Evolutionary conservation across 352 stramenopile species (phyloP).

Genomic region (Peronosclerospora sorghi): DNA sequence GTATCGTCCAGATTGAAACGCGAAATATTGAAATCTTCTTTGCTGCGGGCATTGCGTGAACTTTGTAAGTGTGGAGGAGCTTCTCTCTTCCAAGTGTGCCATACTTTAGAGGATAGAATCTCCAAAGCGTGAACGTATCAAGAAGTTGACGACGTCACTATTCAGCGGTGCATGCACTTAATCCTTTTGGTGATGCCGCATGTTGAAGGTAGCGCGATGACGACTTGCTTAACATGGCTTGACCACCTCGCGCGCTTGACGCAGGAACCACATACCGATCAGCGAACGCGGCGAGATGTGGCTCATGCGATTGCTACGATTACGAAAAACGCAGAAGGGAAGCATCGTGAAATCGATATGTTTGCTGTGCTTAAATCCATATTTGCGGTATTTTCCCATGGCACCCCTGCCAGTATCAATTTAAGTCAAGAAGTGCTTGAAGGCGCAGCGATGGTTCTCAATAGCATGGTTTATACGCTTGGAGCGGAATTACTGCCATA

Average conservation of each 20-base stretch:
- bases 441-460: constrained; percentile 46
- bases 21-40: constrained; percentile 41
- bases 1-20: constrained; percentile 42
- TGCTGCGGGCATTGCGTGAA: constrained; percentile 25
- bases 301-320: constrained; percentile 38
- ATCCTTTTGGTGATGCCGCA: constrained; percentile 28
- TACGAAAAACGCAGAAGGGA: constrained; percentile 23
- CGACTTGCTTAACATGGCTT: constrained; percentile 37
- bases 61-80: constrained; percentile 28
- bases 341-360: constrained; percentile 30
- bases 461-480: constrained; percentile 31
- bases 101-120: constrained; percentile 24
- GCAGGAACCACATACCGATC: constrained; percentile 11
- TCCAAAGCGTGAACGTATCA: constrained; percentile 23
- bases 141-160: constrained; percentile 15
- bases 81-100: constrained; percentile 26
- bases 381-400: constrained; percentile 24
- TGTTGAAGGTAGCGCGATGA: constrained; percentile 19
- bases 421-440: constrained; percentile 14
- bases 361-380: constrained; percentile 36
- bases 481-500: constrained; percentile 31
- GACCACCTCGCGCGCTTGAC: constrained; percentile 18
- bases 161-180: constrained; percentile 44
- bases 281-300: constrained; percentile 20
- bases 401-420: background rate